A percentile compares a stretch with the other conserved stretches of the same genome.
Conservation (phyloP, 1,284 basidiomycete genomes). For the Wallemia ichthyophaga region DNA sequence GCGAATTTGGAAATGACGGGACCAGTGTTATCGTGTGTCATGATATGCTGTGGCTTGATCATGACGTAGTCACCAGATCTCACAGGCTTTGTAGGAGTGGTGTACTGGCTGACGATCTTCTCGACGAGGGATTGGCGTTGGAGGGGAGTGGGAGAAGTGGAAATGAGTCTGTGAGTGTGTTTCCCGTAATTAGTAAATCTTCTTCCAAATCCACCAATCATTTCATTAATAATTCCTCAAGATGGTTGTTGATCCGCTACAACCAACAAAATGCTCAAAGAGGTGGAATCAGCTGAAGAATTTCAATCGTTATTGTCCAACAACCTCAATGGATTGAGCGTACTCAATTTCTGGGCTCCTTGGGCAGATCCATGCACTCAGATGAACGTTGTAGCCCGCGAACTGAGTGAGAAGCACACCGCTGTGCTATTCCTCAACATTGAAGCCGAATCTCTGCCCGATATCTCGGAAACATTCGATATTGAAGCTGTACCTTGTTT, state of each 20-base stretch:
- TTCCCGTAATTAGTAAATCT: no score
- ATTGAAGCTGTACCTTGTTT: conserved; percentile 71
- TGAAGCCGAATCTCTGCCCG: conserved; percentile 59
- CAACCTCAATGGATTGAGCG: conserved; percentile 46
- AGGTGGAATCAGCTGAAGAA: conserved; percentile 25
- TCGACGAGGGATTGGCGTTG: conserved; percentile 84
- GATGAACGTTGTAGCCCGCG: conserved; percentile 46
- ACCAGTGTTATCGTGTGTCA: conserved; percentile 94
- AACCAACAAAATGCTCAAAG: neutral
- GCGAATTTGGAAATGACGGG: conserved; percentile 96
- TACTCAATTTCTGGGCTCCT: conserved; percentile 74
- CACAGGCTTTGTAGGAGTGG: conserved; percentile 38
- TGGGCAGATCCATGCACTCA: conserved; percentile 69
- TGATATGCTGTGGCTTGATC: conserved; percentile 88
- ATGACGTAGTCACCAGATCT: conserved; percentile 96
- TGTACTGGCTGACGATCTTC: conserved; percentile 83
- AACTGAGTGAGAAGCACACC: conserved; percentile 40
- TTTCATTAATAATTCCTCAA: neutral
- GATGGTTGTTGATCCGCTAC: neutral
- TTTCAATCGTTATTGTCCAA: conserved; percentile 41
- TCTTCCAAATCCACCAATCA: neutral
- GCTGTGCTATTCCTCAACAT: conserved; percentile 53
- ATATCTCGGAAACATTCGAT: conserved; percentile 80
- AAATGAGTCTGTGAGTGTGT: neutral
- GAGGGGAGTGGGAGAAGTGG: no score